Evolutionary conservation across 2,329 filamentous ascomycete species (phyloP).

Genomic region (Colletotrichum gigasporum): DNA sequence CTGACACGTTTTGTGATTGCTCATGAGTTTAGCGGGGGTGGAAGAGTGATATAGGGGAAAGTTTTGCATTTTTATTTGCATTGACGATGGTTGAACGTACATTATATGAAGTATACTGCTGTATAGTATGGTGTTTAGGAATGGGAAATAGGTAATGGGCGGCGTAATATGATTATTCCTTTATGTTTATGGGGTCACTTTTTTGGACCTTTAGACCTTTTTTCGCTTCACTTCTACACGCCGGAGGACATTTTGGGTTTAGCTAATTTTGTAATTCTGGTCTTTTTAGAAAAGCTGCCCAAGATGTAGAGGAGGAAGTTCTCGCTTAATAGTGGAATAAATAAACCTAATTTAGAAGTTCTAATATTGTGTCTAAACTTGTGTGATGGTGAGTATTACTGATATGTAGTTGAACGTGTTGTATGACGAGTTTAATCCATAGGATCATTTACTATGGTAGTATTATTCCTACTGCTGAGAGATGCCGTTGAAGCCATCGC

Average conservation of each 20-base stretch:
- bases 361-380: neutral
- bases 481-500: neutral
- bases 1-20: neutral
- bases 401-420: neutral
- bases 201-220: neutral
- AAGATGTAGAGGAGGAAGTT: neutral
- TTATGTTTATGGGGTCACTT: neutral
- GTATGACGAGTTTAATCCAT: too few species aligned
- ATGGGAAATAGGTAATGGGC: conserved; percentile 14
- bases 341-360: neutral
- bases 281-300: neutral
- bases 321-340: conserved; percentile 2
- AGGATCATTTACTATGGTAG: too few species aligned
- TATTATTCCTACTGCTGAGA: too few species aligned
- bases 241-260: neutral
- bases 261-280: conserved; percentile 5
- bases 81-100: conserved; percentile 16
- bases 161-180: conserved; percentile 5
- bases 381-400: neutral
- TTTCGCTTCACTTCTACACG: neutral
- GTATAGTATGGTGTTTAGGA: conserved; percentile 26
- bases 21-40: neutral
- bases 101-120: conserved; percentile 15
- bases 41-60: neutral
- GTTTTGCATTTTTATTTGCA: conserved; percentile 9